Percentiles rank a stretch among this genome's conserved stretches.
Conservation (phyloP, 1,284 basidiomycete genomes). For the Ceratobasidium sp. region DNA sequence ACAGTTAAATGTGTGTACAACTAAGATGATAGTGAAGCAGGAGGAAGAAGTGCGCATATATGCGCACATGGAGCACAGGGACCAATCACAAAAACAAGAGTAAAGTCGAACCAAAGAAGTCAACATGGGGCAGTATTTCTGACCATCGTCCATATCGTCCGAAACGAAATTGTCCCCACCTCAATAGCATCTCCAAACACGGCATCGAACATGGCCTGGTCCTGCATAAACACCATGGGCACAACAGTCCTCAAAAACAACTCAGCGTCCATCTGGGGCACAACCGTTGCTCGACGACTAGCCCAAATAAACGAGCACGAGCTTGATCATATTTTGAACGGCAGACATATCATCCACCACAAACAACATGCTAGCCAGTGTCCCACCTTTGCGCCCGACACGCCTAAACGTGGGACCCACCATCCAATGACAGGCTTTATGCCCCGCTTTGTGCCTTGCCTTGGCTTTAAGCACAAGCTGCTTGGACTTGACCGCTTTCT, state of each 20-base stretch:
- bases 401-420: constrained; percentile 69
- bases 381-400: constrained; percentile 44
- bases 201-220: constrained; percentile 76
- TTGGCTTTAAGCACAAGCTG: constrained; percentile 90
- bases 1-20: no score
- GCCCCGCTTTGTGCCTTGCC: constrained; percentile 71
- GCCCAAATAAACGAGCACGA: constrained; percentile 89
- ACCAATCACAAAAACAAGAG: no score
- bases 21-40: no score
- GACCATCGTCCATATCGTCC: constrained; percentile 52
- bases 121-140: no score
- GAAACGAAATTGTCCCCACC: constrained; percentile 55
- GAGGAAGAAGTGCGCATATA: no score
- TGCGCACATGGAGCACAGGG: no score
- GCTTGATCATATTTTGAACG: constrained; percentile 85
- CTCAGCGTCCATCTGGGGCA: constrained; percentile 71
- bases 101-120: no score
- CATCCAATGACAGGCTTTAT: constrained; percentile 72
- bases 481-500: constrained; percentile 92
- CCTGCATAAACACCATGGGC: constrained; percentile 79
- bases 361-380: constrained; percentile 12
- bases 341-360: constrained; percentile 77
- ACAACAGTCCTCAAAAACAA: constrained; percentile 84
- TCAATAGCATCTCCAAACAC: constrained; percentile 60
- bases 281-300: constrained; percentile 78